Evolutionary conservation across 805 yeast genomes (phyloP), one percentile per base, ranked within the genome.

Genomic region (Jamesozyma piceae): DNA sequence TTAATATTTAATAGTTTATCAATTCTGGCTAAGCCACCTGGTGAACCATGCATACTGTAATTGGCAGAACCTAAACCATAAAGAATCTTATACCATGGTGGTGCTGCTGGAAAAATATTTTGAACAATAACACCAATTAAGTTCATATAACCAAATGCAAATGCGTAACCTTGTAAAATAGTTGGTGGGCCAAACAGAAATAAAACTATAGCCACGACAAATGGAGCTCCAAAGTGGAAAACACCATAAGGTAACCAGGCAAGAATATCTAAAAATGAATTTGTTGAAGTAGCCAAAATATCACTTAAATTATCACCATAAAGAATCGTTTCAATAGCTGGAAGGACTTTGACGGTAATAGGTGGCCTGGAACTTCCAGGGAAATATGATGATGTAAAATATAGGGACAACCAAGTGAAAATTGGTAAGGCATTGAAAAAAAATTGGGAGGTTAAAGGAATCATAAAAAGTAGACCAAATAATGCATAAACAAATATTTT

Each of bases 241-340:
- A 92, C 59, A 2, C 98, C 98, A 59, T 90, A 90, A 1, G 98
- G 97, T 32, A 90, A 64, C 96, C 96, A 89, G 3, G 97, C 96
- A 39, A 86, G 53, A n/a, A 89, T 68, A 58, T 89, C 97, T 43
- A 85, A 66, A 5, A 77, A 52, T 2, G 82, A 61, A 47, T 71
- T 75, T 15, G 82, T 79, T 14, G 78, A 69, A 5, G 89, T 75
- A 1, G 96, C 92, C 54, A 88, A 71, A 20, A 89, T 78, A 52
- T 82, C 84, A 41, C 89, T 79, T 54, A 90, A 70, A 63, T 90
- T 84, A 55, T 89, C 95, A 40, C 97, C 97, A 57, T 87, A 89
- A 45, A 90, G 67, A 43, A 89, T 82, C 33, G 96, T 86, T 62
- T 89, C 97, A 66, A 88, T 71, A 2, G 95, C 92, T 0, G 97